phyloP scores from a whole-genome alignment of 768 basidiomycete species.

The Mycena olivaceomarginata region DNA sequence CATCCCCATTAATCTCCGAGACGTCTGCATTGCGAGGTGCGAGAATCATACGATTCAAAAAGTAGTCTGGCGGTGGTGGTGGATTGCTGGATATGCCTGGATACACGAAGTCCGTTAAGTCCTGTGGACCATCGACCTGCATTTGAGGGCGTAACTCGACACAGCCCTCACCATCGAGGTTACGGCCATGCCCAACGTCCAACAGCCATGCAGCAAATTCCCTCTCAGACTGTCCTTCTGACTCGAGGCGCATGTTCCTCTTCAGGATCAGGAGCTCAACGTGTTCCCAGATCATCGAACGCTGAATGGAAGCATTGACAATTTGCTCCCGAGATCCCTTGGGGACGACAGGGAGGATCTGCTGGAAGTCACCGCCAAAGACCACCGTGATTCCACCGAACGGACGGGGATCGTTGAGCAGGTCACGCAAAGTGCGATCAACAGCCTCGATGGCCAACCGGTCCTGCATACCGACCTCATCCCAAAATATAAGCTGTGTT shows the following conservation, averaged over 20 bases:
- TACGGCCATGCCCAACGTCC: constrained; percentile 58
- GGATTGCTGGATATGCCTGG: constrained; percentile 37
- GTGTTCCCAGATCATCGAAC: constrained; percentile 61
- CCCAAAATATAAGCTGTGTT: constrained; percentile 58
- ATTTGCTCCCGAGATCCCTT: constrained; percentile 61
- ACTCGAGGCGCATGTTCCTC: constrained; percentile 54
- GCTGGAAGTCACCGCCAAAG: too few relatives aligned
- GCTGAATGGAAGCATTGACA: constrained; percentile 56
- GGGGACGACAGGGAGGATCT: constrained; percentile 47
- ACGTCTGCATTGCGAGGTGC: constrained; percentile 53
- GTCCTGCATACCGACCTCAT: constrained; percentile 57
- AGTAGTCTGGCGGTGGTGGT: constrained; percentile 50
- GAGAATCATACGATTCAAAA: constrained; percentile 55
- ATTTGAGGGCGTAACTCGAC: constrained; percentile 54
- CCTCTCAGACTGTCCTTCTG: too few relatives aligned
- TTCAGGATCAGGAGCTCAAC: constrained; percentile 56
- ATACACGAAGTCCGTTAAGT: constrained; percentile 54
- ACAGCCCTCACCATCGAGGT: constrained; percentile 40
- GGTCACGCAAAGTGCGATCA: constrained; percentile 51
- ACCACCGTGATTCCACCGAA: constrained; percentile 60
- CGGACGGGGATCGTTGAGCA: constrained; percentile 41
- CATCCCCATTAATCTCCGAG: constrained; percentile 48
- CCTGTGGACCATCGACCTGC: constrained; percentile 43
- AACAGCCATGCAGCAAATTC: constrained; percentile 48
- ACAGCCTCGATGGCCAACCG: constrained; percentile 53